Base-by-base conservation (phyloP, 2,329 filamentous ascomycete species). In the Cercospora nicotianae region DNA sequence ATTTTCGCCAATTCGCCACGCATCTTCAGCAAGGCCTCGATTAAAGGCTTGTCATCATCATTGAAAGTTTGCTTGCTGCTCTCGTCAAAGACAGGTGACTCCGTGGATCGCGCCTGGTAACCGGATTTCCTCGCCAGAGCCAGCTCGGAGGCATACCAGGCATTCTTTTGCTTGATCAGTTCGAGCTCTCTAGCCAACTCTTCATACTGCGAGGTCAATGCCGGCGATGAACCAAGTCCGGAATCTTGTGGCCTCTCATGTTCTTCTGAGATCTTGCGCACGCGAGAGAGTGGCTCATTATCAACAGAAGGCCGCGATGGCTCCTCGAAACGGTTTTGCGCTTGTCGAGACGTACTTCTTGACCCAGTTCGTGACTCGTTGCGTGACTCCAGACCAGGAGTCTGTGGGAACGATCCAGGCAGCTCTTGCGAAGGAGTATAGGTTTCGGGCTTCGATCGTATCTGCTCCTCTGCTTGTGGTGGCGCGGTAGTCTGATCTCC, bases 141-240 rank as follows among this genome's bases (percentile, higher is more conserved):
- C 57, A 99, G 84, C 80, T 99, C 95, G 0, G 94, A 97, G 7
- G 93, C 93, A 79, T 96, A 97, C 95, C 95, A 99, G 0, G 94
- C 94, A 80, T 97, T 98, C 62, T 91, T 88, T 76, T 91, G 95
- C 75, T 92, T 92, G 3, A 90, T 87, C 8, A 89, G 85, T 77
- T 99, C 94, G 2, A 99, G 84, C 77, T 99, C 95, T 77, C 95
- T 94, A 13, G 92, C 84, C 12, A 97, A 80, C 0, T 91, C 89
- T 70, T 92, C 90, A 1, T 90, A 90, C 72, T 90, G 88, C 7
- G 79, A 87, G 84, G 75, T 89, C 86, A 77, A 86, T 78, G 71
- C 86, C 81, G 67, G 91, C 85, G 68, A 90, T 82, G 78, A 88
- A 81, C 75, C 90, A 79, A 73, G 83, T 79, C 73, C 91, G 73